phyloP scores from a whole-genome alignment of 2,329 filamentous ascomycete genomes.

The Magnaporthiopsis rhizophila region DNA sequence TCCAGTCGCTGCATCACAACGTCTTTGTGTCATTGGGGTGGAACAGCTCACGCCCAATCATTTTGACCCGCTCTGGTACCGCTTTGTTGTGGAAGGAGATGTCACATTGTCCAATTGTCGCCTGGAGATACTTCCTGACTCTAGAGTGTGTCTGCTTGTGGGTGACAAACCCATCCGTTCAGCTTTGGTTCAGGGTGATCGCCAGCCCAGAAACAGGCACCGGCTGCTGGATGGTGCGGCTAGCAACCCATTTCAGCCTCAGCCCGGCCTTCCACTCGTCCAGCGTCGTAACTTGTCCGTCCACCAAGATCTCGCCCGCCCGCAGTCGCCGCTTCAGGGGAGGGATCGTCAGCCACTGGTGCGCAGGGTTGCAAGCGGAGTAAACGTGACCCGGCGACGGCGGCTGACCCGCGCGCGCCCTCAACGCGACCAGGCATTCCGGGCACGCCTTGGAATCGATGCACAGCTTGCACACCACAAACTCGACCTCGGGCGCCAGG shows the following conservation, averaged over 20 bases:
- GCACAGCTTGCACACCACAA: slow-evolving; percentile 7
- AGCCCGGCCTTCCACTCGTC: slow-evolving; percentile 7
- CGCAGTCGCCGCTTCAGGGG: background rate
- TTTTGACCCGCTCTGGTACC: background rate
- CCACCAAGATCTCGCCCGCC: slow-evolving; percentile 6
- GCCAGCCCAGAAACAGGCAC: background rate
- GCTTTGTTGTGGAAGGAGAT: background rate
- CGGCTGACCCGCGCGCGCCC: background rate
- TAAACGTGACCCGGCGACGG: background rate
- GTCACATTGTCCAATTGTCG: background rate
- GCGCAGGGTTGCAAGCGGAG: slow-evolving; percentile 5
- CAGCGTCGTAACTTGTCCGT: background rate
- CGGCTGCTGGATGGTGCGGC: background rate
- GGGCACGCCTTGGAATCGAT: slow-evolving; percentile 3
- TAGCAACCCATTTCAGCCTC: slow-evolving; percentile 5
- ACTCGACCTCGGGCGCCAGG: slow-evolving; percentile 4
- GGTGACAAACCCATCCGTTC: background rate
- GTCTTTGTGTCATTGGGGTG: background rate
- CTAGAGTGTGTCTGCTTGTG: too few relatives aligned
- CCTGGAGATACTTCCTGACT: too few relatives aligned
- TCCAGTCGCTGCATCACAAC: background rate
- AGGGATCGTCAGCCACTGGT: slow-evolving; percentile 4
- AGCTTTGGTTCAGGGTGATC: background rate
- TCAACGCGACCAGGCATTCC: background rate
- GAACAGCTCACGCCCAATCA: background rate